phyloP scores from a whole-genome alignment of 495 filamentous ascomycete species.

The Daldinia caldariorum region DNA sequence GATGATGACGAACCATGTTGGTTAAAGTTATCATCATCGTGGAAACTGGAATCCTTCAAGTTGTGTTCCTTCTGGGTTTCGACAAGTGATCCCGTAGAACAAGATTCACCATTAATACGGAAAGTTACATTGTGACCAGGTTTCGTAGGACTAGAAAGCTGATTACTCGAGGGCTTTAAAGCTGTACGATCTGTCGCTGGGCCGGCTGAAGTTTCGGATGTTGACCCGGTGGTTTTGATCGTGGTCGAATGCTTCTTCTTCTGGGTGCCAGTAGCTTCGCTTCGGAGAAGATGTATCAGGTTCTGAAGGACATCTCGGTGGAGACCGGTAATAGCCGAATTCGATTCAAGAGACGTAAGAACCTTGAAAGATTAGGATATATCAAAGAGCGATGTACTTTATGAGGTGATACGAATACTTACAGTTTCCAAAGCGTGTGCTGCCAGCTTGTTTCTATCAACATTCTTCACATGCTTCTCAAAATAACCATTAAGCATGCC shows the following conservation, averaged over 20 bases:
- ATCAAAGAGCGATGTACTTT: background rate
- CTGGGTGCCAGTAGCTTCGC: background rate
- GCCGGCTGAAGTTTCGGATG: background rate
- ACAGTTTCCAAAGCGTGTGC: conserved; percentile 1
- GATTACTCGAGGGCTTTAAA: background rate
- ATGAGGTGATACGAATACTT: conserved; percentile 4
- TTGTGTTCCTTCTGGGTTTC: background rate
- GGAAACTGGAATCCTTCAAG: background rate
- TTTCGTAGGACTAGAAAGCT: background rate
- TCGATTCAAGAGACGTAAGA: background rate
- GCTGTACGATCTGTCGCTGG: background rate
- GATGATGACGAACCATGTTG: background rate
- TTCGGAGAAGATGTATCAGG: background rate
- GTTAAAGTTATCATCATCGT: background rate
- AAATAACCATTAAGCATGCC: conserved; percentile 12
- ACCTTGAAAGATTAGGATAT: conserved; percentile 14
- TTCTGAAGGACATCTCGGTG: conserved; percentile 22
- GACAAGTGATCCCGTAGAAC: background rate
- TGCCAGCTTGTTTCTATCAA: background rate
- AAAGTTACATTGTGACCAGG: background rate
- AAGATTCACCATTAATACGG: background rate
- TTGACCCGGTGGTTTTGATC: background rate
- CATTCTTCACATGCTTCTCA: background rate
- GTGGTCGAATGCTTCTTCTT: background rate
- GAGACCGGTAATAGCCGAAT: conserved; percentile 3